Evolutionary conservation across 1,284 basidiomycete genomes (phyloP).

Genomic region (Moniliella sp.): DNA sequence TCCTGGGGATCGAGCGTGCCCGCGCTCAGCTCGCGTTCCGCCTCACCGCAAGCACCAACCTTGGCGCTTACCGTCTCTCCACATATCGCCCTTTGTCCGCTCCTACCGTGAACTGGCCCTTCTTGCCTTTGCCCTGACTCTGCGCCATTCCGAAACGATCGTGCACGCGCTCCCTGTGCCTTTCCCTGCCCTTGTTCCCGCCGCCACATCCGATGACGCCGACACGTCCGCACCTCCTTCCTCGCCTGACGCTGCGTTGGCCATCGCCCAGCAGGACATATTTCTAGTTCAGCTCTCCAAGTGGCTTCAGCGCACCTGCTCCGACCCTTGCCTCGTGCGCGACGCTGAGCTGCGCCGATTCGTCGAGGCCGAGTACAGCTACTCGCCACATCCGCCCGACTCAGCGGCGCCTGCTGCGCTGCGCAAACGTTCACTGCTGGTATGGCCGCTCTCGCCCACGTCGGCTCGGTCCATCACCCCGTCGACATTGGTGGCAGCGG

Average conservation of each 20-base stretch:
- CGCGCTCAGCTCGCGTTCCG: no score
- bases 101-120: slow-evolving; percentile 19
- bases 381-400: slow-evolving; percentile 12
- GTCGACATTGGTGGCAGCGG: no score
- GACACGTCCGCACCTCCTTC: no score
- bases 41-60: no score
- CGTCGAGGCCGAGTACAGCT: slow-evolving; percentile 25
- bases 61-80: no score
- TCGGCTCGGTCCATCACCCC: neutral
- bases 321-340: slow-evolving; percentile 10
- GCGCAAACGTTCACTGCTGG: neutral
- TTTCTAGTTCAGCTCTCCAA: slow-evolving; percentile 13
- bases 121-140: slow-evolving; percentile 10
- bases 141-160: slow-evolving; percentile 2
- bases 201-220: no score
- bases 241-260: no score
- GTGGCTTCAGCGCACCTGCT: slow-evolving; percentile 17
- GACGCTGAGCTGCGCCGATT: slow-evolving; percentile 20
- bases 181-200: neutral
- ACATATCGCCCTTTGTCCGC: no score
- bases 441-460: neutral
- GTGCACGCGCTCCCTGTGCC: slow-evolving; percentile 3
- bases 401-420: slow-evolving; percentile 2
- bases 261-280: slow-evolving; percentile 15
- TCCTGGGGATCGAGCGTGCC: no score